Base-by-base conservation (phyloP, 441 rosid genomes). In the Melastoma candidum region DNA sequence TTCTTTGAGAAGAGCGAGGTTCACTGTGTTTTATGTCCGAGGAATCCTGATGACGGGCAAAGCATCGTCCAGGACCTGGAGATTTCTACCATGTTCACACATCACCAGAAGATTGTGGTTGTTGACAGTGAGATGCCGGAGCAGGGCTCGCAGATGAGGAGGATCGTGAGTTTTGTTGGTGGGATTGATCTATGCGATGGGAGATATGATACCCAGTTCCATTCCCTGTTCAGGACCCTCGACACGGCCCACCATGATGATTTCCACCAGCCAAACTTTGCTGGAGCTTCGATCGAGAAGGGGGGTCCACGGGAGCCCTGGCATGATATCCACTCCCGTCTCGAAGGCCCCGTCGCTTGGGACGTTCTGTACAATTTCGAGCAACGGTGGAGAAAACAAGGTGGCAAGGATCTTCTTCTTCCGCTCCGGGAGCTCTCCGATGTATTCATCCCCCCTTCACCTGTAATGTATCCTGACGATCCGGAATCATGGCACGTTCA, bases 291-390 rank as follows among this genome's bases (percentile, higher is more conserved):
- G 14, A 52, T 52, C 12, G 9, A 9, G 17, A 29, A 52, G 36
- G 56, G 56, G 2, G 44, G 56, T 4, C 56, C 44, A 2, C 4
- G 45, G 13, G 45, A 29, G 45, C 56, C 56, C 43, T 52, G 56
- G 56, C 56, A 52, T 10, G 56, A 52, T 22, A 27, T 29, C 6
- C 56, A 52, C 13, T 52, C 43, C 44, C 44, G 56, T 41, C 56
- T 52, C 17, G 56, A 52, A 13, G 56, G 56, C 7, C 43, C 56
- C 4, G 36, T 52, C 36, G 56, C 56, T 11, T 52, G 56, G 56
- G 56, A 52, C 29, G 41, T 52, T 52, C 43, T 52, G 36, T 52
- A 52, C 14, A 52, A 29, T 13, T 52, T 52, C 36, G 56, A 52
- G 13, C 43, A 52, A 9, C 36, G 56, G 17, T 52, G 56, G 56